A percentile compares a stretch with the other conserved stretches of the same genome.
Conservation (phyloP, 2,329 filamentous ascomycete genomes). For the Albophoma yamanashiensis region DNA sequence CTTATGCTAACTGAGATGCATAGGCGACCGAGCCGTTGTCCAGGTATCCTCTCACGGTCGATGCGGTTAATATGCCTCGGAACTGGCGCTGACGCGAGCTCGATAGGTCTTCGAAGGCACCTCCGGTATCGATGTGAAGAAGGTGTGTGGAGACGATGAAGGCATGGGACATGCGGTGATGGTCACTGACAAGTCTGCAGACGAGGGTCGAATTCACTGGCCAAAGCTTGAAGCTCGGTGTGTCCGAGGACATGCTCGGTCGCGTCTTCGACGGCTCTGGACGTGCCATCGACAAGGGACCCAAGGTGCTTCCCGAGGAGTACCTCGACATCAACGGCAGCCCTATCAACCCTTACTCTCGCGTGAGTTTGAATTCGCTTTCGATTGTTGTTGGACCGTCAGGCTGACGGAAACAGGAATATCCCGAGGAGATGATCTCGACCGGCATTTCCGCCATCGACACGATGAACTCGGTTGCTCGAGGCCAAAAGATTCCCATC, state of each 20-base stretch:
- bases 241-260: constrained; percentile 98
- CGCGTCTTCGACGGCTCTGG: constrained; percentile 98
- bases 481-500: constrained; percentile 98
- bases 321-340: constrained; percentile 98
- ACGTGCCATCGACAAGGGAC: constrained; percentile 96
- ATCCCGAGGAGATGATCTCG: constrained; percentile 99
- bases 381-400: background rate
- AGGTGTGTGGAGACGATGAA: constrained; percentile 44
- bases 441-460: constrained; percentile 99
- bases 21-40: constrained; percentile 87
- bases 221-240: constrained; percentile 94
- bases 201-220: constrained; percentile 97
- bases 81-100: constrained; percentile 12
- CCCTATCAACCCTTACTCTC: constrained; percentile 95
- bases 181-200: constrained; percentile 33
- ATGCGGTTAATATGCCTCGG: background rate
- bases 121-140: constrained; percentile 96
- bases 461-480: constrained; percentile 95
- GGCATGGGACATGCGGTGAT: background rate
- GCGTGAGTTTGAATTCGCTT: constrained; percentile 42
- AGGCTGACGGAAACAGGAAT: constrained; percentile 51
- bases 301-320: constrained; percentile 94
- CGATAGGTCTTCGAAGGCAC: constrained; percentile 92
- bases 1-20: constrained; percentile 1
- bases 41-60: constrained; percentile 51